These are phyloP conservation scores for Abrus pulchellus DNA, from an alignment of 306 rosid species.

Conservation along the genomic window DNA sequence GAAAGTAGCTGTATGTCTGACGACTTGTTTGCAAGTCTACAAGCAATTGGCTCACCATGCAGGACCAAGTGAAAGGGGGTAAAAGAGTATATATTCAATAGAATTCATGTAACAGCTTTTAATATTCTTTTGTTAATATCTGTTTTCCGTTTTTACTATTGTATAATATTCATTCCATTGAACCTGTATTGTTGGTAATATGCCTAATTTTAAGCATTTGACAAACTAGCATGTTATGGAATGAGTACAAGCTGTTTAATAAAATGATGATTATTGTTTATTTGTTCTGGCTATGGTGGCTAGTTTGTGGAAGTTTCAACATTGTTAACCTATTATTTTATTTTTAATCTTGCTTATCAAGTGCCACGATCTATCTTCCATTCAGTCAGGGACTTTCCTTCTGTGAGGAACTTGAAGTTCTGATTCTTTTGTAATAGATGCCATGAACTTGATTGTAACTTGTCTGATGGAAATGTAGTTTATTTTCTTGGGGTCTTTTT, in stretches of 20 bases:
- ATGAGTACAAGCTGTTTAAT: not conserved
- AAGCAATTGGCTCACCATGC: not conserved
- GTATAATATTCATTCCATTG: not conserved
- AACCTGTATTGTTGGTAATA: not conserved
- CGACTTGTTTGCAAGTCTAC: not conserved
- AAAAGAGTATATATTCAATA: not conserved
- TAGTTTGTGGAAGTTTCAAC: not conserved
- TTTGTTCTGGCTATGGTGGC: not conserved
- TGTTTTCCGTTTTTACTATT: not conserved
- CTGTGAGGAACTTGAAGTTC: too few relatives aligned
- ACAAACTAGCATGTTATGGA: not conserved
- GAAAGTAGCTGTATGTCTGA: not conserved
- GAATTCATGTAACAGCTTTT: not conserved
- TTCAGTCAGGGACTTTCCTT: too few relatives aligned
- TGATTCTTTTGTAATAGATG: not conserved
- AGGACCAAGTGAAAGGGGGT: not conserved
- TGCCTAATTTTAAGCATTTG: not conserved
- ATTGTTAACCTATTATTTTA: not conserved
- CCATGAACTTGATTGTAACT: not conserved
- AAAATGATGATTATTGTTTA: not conserved
- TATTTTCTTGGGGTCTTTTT: not conserved
- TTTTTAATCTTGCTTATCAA: not conserved
- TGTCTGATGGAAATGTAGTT: not conserved
- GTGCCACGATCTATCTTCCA: not conserved
- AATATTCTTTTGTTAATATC: not conserved